Conservation (phyloP, 495 filamentous ascomycete genomes). For the Letharia lupina region DNA sequence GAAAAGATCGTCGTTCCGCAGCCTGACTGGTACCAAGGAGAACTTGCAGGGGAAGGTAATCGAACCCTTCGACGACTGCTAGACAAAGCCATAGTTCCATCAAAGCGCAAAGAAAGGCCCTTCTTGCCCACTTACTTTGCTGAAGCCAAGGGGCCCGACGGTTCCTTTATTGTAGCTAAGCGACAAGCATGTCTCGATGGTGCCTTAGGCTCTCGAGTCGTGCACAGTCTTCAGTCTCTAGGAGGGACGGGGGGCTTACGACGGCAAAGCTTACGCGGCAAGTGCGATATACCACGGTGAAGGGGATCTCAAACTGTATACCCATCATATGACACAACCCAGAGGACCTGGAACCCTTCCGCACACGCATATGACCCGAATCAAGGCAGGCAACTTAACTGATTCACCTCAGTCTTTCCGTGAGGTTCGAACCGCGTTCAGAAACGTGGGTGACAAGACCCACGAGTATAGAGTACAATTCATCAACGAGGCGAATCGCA, state of each 20-base stretch:
- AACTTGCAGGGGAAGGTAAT: neutral
- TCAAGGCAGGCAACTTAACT: neutral
- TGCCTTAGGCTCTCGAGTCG: neutral
- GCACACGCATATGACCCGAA: neutral
- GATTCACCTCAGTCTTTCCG: neutral
- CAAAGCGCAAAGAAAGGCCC: neutral
- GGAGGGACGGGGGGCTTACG: neutral
- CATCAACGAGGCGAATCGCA: neutral
- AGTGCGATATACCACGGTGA: neutral
- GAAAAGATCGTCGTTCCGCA: neutral
- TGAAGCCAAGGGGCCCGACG: neutral
- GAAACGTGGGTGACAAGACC: neutral
- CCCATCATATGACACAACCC: neutral
- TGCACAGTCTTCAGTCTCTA: neutral
- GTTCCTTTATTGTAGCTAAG: neutral
- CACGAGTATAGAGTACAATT: neutral
- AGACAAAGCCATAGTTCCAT: neutral
- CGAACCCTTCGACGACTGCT: neutral
- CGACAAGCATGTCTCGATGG: neutral
- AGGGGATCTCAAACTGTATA: neutral
- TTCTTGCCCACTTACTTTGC: neutral
- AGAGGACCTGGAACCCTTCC: neutral
- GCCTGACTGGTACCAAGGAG: neutral
- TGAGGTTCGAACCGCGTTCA: neutral
- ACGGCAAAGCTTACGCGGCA: neutral